Evolutionary conservation across 225 moss, liverwort and hornwort genomes (phyloP).

Genomic region (Climacium dendroides): DNA sequence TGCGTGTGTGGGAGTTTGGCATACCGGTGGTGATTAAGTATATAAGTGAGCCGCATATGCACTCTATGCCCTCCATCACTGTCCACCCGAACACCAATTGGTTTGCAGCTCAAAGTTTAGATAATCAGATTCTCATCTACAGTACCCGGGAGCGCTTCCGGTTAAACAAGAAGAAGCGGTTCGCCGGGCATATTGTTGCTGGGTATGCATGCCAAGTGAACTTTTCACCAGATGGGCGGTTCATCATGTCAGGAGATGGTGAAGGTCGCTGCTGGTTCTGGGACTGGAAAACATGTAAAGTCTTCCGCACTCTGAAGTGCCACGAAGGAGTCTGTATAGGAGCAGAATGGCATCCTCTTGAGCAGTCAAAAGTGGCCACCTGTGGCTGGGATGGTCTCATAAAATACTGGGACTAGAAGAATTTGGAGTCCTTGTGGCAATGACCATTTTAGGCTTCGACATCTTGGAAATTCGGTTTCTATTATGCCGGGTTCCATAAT

Average conservation of each 20-base stretch:
- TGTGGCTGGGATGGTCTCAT: constrained; percentile 98
- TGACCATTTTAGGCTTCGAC: background rate
- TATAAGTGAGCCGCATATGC: constrained; percentile 98
- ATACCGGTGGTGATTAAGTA: constrained; percentile 99
- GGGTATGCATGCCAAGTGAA: constrained; percentile 92
- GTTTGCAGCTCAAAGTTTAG: constrained; percentile 97
- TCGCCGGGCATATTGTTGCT: constrained; percentile 89
- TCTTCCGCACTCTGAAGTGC: constrained; percentile 86
- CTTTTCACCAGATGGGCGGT: constrained; percentile 96
- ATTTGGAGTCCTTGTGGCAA: background rate
- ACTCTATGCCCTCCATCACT: constrained; percentile 95
- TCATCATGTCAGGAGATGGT: constrained; percentile 98
- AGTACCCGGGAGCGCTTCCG: constrained; percentile 94
- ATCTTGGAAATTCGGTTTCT: background rate
- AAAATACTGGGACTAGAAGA: constrained; percentile 65
- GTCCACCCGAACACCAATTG: constrained; percentile 96
- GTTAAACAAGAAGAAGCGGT: constrained; percentile 91
- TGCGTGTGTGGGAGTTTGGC: constrained; percentile 98
- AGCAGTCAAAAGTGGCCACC: constrained; percentile 94
- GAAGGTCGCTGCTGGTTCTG: constrained; percentile 99
- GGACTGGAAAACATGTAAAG: constrained; percentile 99
- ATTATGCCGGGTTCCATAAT: background rate
- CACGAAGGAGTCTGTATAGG: constrained; percentile 97
- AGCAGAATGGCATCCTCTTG: constrained; percentile 97
- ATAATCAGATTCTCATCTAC: constrained; percentile 93